Evolutionary conservation across 73 alveolate genomes (phyloP).

Genomic region (Paramecium primaurelia): DNA sequence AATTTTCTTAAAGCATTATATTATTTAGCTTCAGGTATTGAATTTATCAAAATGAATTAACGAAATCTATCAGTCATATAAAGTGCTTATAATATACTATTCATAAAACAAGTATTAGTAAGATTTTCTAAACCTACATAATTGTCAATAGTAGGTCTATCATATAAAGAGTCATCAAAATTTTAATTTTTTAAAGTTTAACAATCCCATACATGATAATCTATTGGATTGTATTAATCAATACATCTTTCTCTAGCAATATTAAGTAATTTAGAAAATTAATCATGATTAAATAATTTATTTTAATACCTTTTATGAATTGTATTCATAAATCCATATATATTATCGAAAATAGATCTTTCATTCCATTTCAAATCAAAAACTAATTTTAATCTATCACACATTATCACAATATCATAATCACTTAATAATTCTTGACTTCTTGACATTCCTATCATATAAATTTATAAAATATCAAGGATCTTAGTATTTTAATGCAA

Average conservation of each 20-base stretch:
- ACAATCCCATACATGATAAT: background rate
- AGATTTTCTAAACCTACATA: slow-evolving; percentile 23
- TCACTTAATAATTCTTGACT: background rate
- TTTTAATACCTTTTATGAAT: background rate
- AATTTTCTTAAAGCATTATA: background rate
- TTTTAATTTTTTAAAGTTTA: background rate
- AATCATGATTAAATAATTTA: background rate
- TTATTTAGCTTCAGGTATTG: background rate
- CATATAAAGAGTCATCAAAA: background rate
- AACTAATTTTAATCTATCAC: background rate
- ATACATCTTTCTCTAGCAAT: background rate
- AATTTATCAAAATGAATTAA: background rate
- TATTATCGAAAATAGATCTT: background rate
- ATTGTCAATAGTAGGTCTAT: background rate
- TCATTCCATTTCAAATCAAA: background rate
- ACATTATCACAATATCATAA: background rate
- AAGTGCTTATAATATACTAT: background rate
- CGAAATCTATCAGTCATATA: slow-evolving; percentile 6
- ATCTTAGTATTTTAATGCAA: background rate
- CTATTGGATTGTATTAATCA: background rate
- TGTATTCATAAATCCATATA: background rate
- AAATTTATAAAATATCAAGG: background rate
- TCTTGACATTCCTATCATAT: background rate
- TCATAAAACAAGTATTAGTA: slow-evolving; percentile 24
- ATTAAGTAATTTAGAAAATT: background rate